These are phyloP conservation scores for Naumovozyma castellii DNA, from an alignment of 805 yeast species.

Conservation along the genomic window DNA sequence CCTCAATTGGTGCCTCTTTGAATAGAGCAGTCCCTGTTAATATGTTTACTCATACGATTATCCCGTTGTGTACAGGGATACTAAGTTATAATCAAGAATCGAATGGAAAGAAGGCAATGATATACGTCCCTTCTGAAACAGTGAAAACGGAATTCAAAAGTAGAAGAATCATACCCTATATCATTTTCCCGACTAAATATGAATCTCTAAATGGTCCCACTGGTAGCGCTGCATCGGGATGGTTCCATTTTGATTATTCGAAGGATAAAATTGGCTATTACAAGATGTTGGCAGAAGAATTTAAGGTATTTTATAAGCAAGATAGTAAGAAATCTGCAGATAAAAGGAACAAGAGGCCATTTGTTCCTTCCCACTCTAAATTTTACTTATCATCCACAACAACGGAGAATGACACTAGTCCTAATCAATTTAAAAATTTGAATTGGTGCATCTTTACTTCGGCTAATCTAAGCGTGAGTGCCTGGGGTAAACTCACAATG, in stretches of 20 bases:
- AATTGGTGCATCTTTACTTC: constrained; percentile 69
- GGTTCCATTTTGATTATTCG: constrained; percentile 23
- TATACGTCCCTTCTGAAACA: constrained; percentile 3
- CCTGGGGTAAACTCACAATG: constrained; percentile 56
- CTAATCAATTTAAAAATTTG: constrained; percentile 19
- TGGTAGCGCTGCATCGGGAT: constrained; percentile 19
- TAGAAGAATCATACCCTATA: constrained; percentile 12
- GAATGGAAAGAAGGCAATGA: constrained; percentile 1
- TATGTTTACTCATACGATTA: constrained; percentile 20
- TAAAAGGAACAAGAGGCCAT: constrained; percentile 3
- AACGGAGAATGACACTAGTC: constrained; percentile 24
- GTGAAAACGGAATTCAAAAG: constrained; percentile 1
- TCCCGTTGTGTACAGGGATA: constrained; percentile 14
- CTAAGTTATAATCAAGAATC: not conserved
- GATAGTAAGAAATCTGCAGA: constrained; percentile 2
- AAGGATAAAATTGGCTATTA: constrained; percentile 9
- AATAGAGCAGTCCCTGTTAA: constrained; percentile 10
- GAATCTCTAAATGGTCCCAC: constrained; percentile 17
- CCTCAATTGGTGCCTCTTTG: constrained; percentile 25
- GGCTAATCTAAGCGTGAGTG: constrained; percentile 65
- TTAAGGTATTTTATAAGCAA: constrained; percentile 20
- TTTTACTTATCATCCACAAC: constrained; percentile 50
- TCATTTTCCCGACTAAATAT: constrained; percentile 22
- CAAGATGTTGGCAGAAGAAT: constrained; percentile 10
- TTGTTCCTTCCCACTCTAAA: constrained; percentile 56